A percentile compares a stretch with the other conserved stretches of the same genome.
phyloP scores from a whole-genome alignment of 768 basidiomycete genomes.

The Tylopilus cervinicoccineus region DNA sequence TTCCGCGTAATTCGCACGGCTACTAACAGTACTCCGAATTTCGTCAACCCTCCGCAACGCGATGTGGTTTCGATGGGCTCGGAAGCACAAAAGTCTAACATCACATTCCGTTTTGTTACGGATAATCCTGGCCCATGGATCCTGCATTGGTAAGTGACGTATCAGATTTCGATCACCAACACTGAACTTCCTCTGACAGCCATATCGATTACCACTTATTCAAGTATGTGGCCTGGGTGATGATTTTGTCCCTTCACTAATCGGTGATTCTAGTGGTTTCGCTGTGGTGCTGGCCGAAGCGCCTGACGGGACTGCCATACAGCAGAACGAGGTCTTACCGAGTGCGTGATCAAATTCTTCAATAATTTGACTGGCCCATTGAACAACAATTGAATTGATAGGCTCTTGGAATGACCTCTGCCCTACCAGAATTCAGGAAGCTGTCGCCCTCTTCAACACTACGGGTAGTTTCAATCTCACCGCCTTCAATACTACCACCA shows the following conservation, averaged over 20 bases:
- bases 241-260: slow-evolving; percentile 3
- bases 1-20: slow-evolving; percentile 38
- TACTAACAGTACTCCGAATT: slow-evolving; percentile 31
- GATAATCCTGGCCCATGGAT: slow-evolving; percentile 67
- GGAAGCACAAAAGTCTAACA: slow-evolving; percentile 36
- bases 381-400: slow-evolving; percentile 2
- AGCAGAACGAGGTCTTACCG: slow-evolving; percentile 18
- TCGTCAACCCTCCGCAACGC: slow-evolving; percentile 34
- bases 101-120: slow-evolving; percentile 56
- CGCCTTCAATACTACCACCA: slow-evolving; percentile 7
- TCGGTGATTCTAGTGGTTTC: slow-evolving; percentile 21
- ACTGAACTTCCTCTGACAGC: slow-evolving; percentile 13
- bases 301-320: slow-evolving; percentile 12
- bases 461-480: slow-evolving; percentile 19
- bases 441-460: slow-evolving; percentile 12
- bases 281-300: slow-evolving; percentile 30
- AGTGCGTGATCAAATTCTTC: slow-evolving; percentile 11
- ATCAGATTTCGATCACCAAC: neutral
- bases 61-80: slow-evolving; percentile 34
- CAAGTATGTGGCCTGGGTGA: slow-evolving; percentile 10
- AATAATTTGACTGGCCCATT: neutral
- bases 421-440: slow-evolving; percentile 16
- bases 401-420: slow-evolving; percentile 21
- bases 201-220: slow-evolving; percentile 32
- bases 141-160: slow-evolving; percentile 35